Percentiles rank a stretch among this genome's conserved stretches.
Conservation (phyloP, 2,329 filamentous ascomycete genomes). For the Trichoderma hamatum region DNA sequence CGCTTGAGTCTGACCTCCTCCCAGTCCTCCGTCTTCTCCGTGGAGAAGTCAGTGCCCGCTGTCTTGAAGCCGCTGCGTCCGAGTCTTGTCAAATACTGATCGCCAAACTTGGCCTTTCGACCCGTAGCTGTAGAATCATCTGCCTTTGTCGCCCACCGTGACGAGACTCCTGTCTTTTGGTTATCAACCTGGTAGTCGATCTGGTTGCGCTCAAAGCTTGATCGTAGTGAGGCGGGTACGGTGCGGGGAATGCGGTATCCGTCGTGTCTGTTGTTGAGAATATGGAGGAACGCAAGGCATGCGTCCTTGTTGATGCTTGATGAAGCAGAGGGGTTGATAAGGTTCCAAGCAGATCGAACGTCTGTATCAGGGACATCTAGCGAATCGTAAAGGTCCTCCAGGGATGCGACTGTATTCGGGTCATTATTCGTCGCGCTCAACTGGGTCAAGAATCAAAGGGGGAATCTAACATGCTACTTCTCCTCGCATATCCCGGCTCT, state of each 20-base stretch:
- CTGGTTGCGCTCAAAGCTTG: constrained; percentile 91
- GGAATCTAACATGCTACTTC: constrained; percentile 70
- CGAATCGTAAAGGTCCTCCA: constrained; percentile 83
- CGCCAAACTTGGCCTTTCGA: constrained; percentile 95
- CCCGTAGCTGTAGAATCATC: constrained; percentile 83
- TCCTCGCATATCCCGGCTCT: constrained; percentile 84
- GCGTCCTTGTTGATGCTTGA: constrained; percentile 92
- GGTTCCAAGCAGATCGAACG: constrained; percentile 91
- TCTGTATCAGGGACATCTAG: constrained; percentile 76
- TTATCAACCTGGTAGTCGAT: constrained; percentile 95
- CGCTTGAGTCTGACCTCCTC: constrained; percentile 95
- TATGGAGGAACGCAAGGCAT: constrained; percentile 90
- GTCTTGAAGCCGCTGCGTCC: constrained; percentile 81
- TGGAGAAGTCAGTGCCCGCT: constrained; percentile 86
- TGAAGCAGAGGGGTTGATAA: constrained; percentile 87
- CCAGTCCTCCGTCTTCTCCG: constrained; percentile 89
- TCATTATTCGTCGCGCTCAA: constrained; percentile 21
- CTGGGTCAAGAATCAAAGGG: neutral
- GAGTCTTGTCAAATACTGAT: constrained; percentile 90
- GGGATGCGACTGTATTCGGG: constrained; percentile 64
- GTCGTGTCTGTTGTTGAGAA: constrained; percentile 93
- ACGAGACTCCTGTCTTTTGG: constrained; percentile 63
- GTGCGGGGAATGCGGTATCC: constrained; percentile 91
- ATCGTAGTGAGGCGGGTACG: constrained; percentile 86
- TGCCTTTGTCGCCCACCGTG: constrained; percentile 77